Evolutionary conservation across 805 yeast species (phyloP).

Genomic region (Myxozyma geophila): DNA sequence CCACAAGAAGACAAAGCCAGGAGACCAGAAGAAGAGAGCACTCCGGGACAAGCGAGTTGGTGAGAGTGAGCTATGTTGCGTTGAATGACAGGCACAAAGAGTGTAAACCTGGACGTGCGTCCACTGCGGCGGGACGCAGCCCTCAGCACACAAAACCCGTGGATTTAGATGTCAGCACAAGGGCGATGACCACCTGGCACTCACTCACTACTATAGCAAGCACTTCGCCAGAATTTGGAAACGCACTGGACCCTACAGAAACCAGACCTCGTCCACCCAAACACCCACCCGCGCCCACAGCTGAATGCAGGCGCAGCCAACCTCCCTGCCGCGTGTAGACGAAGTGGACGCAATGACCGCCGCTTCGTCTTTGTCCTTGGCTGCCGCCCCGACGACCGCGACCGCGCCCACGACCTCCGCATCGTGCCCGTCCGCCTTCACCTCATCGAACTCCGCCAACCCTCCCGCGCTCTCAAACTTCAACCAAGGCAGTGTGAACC

Average conservation of each 20-base stretch:
- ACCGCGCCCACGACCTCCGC: too few relatives aligned
- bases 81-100: not conserved
- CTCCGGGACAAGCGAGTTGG: not conserved
- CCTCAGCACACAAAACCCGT: not conserved
- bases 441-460: not conserved
- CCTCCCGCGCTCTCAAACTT: not conserved
- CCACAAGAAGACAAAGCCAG: not conserved
- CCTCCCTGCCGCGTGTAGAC: not conserved
- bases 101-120: too few relatives aligned
- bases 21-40: not conserved
- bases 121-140: not conserved
- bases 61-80: not conserved
- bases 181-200: not conserved
- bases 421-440: not conserved
- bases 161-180: not conserved
- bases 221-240: not conserved
- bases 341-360: not conserved
- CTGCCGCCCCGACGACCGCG: not conserved
- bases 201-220: not conserved
- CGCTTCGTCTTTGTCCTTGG: not conserved
- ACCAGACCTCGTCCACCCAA: not conserved
- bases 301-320: constrained; percentile 10
- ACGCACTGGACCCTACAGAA: not conserved
- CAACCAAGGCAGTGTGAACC: not conserved
- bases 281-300: not conserved